A percentile compares a stretch with the other conserved stretches of the same genome.
These are phyloP conservation scores for Danielozyma ontarioensis DNA, from an alignment of 805 yeast genomes.

Conservation along the genomic window DNA sequence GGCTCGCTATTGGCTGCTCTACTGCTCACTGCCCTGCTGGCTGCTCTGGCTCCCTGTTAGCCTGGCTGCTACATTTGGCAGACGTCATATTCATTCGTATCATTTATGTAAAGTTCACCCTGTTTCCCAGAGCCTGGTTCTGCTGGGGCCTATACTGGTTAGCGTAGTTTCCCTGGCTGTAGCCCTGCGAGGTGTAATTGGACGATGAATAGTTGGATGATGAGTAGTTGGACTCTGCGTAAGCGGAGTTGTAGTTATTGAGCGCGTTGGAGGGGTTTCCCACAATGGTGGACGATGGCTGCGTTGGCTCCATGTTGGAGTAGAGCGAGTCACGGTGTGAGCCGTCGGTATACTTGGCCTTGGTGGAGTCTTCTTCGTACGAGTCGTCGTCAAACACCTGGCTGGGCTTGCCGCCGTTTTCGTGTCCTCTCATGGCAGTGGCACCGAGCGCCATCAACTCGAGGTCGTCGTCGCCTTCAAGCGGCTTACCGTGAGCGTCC, in stretches of 20 bases:
- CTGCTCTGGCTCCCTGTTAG: too few species aligned
- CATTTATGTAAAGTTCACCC: too few species aligned
- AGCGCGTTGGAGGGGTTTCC: slow-evolving; percentile 33
- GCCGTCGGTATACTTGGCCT: slow-evolving; percentile 4
- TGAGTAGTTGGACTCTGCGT: slow-evolving; percentile 9
- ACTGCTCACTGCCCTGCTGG: too few species aligned
- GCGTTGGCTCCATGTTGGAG: slow-evolving; percentile 34
- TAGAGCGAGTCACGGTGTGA: slow-evolving; percentile 24
- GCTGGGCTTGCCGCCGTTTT: slow-evolving; percentile 25
- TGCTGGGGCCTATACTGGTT: too few species aligned
- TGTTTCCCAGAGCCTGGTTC: too few species aligned
- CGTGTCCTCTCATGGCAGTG: slow-evolving; percentile 60
- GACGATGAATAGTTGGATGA: slow-evolving; percentile 4
- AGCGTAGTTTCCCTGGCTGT: neutral
- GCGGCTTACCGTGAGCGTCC: slow-evolving; percentile 10
- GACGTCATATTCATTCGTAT: too few species aligned
- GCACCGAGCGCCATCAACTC: slow-evolving; percentile 75
- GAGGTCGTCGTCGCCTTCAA: slow-evolving; percentile 37
- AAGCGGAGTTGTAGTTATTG: slow-evolving; percentile 16
- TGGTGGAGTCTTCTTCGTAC: slow-evolving; percentile 23
- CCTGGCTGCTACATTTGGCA: too few species aligned
- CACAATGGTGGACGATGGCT: slow-evolving; percentile 38
- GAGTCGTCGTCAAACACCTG: slow-evolving; percentile 27
- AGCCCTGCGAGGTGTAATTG: slow-evolving; percentile 2
- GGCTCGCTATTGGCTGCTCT: too few species aligned